These are phyloP conservation scores for Salix arbutifolia DNA, from an alignment of 345 rosid genomes.

Conservation along the genomic window DNA sequence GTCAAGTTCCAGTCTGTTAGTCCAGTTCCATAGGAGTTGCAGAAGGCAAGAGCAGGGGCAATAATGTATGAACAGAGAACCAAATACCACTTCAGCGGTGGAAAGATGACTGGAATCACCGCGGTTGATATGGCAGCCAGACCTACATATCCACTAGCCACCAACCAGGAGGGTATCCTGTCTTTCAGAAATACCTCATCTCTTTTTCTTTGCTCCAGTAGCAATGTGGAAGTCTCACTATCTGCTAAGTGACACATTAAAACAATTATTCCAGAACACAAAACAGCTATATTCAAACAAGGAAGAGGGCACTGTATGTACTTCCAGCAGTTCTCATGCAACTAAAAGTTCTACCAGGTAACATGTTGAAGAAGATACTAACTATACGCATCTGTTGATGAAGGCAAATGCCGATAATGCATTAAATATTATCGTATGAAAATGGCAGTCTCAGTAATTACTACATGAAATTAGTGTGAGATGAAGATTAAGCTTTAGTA, in stretches of 20 bases:
- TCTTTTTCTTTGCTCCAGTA: conserved; percentile 53
- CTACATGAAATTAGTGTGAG: too few species aligned
- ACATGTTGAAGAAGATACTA: background rate
- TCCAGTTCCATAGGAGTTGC: conserved; percentile 85
- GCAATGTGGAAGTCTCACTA: conserved; percentile 44
- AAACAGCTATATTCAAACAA: background rate
- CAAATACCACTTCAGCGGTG: conserved; percentile 83
- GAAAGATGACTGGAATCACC: conserved; percentile 62
- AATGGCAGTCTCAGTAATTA: too few species aligned
- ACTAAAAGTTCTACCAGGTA: background rate
- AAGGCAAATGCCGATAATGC: too few species aligned
- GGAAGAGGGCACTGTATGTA: background rate
- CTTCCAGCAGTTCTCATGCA: background rate
- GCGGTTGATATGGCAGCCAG: conserved; percentile 86
- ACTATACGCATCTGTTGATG: background rate
- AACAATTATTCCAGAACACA: conserved; percentile 6
- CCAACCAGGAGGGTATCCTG: conserved; percentile 68
- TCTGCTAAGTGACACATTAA: conserved; percentile 31
- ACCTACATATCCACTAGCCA: conserved; percentile 78
- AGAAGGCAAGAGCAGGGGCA: conserved; percentile 91
- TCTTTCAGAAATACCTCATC: conserved; percentile 74
- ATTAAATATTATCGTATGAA: too few species aligned
- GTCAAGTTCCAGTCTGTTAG: conserved; percentile 83
- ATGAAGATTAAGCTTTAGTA: too few species aligned
- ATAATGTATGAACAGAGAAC: conserved; percentile 72